Evolutionary conservation across 805 yeast genomes (phyloP), one percentile per base, ranked within the genome.

Genomic region (Barnettozyma botsteinii): DNA sequence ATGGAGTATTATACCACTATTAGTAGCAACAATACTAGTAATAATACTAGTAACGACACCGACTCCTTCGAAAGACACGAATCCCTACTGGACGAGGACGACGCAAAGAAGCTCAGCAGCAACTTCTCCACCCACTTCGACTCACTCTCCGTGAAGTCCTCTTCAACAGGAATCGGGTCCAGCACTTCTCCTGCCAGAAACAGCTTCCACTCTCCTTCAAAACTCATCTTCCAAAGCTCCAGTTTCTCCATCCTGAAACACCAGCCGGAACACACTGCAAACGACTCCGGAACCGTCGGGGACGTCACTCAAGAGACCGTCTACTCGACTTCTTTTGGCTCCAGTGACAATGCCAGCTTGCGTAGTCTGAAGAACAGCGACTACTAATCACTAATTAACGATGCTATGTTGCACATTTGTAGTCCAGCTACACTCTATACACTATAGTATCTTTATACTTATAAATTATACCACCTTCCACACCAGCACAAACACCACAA

Each of bases 401-500:
- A n/a, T n/a, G 14, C 23, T 15, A 9, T 26, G 13, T 10, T 28
- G 13, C 8, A 29, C 8, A 32, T 10, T n/a, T n/a, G n/a, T n/a
- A n/a, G n/a, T n/a, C n/a, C n/a, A n/a, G n/a, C n/a, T n/a, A n/a
- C n/a, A n/a, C n/a, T n/a, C n/a, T n/a, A n/a, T n/a, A n/a, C n/a
- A n/a, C n/a, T n/a, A n/a, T n/a, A n/a, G n/a, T n/a, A n/a, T n/a
- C n/a, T n/a, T n/a, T n/a, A n/a, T n/a, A n/a, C n/a, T n/a, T n/a
- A n/a, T n/a, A n/a, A n/a, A n/a, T n/a, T 11, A 13, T 33, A 50
- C 70, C 58, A 77, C 59, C 35, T 70, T 53, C 33, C 70, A 45
- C 6, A 81, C 57, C 41, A 81, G 62, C 5, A 73, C 70, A 31
- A 82, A 58, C 42, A 81, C 56, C 2, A 73, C 66, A 6, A 71